A percentile compares a stretch with the other conserved stretches of the same genome.
These are phyloP conservation scores for Penicillium sp. DNA, from an alignment of 2,329 filamentous ascomycete genomes.

Conservation along the genomic window DNA sequence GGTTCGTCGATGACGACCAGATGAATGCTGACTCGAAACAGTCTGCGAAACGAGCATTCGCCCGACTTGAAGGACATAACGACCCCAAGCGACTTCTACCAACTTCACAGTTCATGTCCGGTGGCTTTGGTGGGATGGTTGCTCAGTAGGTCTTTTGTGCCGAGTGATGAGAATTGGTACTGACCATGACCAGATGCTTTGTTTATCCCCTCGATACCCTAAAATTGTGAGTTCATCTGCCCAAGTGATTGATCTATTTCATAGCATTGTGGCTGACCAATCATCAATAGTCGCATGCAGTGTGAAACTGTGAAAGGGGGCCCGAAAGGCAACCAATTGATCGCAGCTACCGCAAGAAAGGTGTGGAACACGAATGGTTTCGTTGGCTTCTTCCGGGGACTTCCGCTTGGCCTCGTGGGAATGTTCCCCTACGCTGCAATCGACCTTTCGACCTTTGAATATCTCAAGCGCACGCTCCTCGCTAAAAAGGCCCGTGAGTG, in stretches of 20 bases:
- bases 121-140: conserved; percentile 88
- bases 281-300: conserved; percentile 70
- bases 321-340: conserved; percentile 75
- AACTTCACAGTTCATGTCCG: conserved; percentile 85
- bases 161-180: conserved; percentile 2
- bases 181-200: conserved; percentile 61
- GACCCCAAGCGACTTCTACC: conserved; percentile 77
- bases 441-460: conserved; percentile 92
- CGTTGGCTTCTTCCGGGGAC: conserved; percentile 79
- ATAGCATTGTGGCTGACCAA: conserved; percentile 6
- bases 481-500: conserved; percentile 66
- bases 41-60: conserved; percentile 84
- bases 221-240: conserved; percentile 52
- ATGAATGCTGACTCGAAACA: conserved; percentile 31
- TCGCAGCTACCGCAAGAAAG: conserved; percentile 77
- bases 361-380: conserved; percentile 79
- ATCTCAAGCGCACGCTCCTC: conserved; percentile 75
- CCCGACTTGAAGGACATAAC: conserved; percentile 81
- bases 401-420: conserved; percentile 89
- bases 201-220: conserved; percentile 85
- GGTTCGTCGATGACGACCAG: neutral
- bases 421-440: conserved; percentile 99
- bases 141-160: conserved; percentile 65
- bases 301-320: conserved; percentile 90
- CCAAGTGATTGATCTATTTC: neutral